Percentiles rank a stretch among this genome's conserved stretches.
Evolutionary conservation across 176 grass and related monocot species (phyloP).

Genomic region (Carex kokanica): DNA sequence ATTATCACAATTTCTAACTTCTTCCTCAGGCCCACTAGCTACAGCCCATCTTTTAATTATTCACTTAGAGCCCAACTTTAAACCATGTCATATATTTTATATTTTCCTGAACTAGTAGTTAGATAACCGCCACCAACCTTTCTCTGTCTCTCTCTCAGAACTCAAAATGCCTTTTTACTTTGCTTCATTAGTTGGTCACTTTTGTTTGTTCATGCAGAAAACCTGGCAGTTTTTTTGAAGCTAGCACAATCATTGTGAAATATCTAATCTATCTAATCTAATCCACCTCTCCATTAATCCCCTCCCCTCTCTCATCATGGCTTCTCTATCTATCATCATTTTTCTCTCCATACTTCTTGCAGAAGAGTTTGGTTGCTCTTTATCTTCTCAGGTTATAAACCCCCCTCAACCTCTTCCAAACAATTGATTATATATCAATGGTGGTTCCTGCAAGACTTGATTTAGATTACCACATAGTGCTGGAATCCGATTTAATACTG

Average conservation of each 20-base stretch:
- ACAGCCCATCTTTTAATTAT: too few relatives aligned
- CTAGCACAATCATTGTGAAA: slow-evolving; percentile 1
- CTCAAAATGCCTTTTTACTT: neutral
- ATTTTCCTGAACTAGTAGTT: too few relatives aligned
- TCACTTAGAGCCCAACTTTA: too few relatives aligned
- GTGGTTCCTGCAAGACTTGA: too few relatives aligned
- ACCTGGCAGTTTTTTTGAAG: neutral
- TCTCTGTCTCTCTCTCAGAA: too few relatives aligned
- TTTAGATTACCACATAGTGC: too few relatives aligned
- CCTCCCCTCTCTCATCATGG: slow-evolving; percentile 6
- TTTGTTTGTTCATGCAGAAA: slow-evolving; percentile 23
- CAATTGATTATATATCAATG: neutral
- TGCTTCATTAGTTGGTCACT: neutral
- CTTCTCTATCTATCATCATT: slow-evolving; percentile 1
- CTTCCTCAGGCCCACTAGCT: too few relatives aligned
- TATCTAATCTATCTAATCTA: slow-evolving; percentile 5
- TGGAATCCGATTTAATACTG: too few relatives aligned
- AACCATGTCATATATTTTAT: too few relatives aligned
- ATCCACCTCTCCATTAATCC: neutral
- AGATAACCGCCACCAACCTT: too few relatives aligned
- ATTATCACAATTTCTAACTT: too few relatives aligned
- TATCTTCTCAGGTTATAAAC: slow-evolving; percentile 15
- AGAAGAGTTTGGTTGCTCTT: neutral
- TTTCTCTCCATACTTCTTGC: neutral
- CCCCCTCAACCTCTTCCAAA: neutral